These are phyloP conservation scores for Phaseolus lunatus DNA, from an alignment of 306 rosid genomes.

Conservation along the genomic window DNA sequence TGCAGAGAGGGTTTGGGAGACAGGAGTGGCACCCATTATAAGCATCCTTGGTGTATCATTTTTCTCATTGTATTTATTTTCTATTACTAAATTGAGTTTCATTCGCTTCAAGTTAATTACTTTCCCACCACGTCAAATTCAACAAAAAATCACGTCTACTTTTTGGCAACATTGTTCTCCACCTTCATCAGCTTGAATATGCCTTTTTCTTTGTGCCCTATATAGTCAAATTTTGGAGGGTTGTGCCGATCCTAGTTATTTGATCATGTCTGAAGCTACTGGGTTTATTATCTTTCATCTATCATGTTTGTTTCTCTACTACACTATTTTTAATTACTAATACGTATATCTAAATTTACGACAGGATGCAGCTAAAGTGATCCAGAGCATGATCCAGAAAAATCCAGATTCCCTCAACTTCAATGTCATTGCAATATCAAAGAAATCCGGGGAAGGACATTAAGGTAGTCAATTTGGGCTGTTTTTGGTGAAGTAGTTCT, in stretches of 20 bases:
- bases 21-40: too few relatives aligned
- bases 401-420: conserved; percentile 81
- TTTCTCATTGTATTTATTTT: neutral
- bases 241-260: conserved; percentile 5
- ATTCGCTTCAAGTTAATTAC: neutral
- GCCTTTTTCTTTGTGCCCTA: conserved; percentile 10
- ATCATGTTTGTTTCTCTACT: neutral
- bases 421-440: conserved; percentile 87
- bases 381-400: conserved; percentile 69
- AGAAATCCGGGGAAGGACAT: conserved; percentile 51
- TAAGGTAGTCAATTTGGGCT: conserved; percentile 26
- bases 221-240: neutral
- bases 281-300: conserved; percentile 5
- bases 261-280: conserved; percentile 1
- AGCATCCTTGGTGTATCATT: too few relatives aligned
- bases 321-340: conserved; percentile 15
- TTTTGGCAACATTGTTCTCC: too few relatives aligned
- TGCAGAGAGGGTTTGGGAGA: too few relatives aligned
- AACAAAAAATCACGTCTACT: too few relatives aligned
- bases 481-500: conserved; percentile 6
- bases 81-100: neutral
- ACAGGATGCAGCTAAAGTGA: conserved; percentile 84
- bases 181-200: conserved; percentile 2
- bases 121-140: neutral
- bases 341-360: neutral